phyloP scores from a whole-genome alignment of 2,329 filamentous ascomycete species.

The Penicillium sp. region DNA sequence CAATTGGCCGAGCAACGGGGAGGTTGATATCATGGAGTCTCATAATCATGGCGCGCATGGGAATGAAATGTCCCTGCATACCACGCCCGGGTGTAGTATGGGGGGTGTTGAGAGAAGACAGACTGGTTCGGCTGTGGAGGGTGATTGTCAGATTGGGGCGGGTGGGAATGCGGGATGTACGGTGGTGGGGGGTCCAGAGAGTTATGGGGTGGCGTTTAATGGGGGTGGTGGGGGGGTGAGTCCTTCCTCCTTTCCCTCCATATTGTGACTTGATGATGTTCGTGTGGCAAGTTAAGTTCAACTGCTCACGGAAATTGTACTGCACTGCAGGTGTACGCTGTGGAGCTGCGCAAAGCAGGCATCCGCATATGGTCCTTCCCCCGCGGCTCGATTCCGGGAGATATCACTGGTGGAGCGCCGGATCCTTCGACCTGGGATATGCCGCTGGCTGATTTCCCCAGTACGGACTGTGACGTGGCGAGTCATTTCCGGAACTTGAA shows the following conservation, averaged over 20 bases:
- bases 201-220: conserved; percentile 59
- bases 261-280: no score
- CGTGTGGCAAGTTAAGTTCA: no score
- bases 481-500: conserved; percentile 65
- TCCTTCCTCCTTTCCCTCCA: neutral
- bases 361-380: conserved; percentile 66
- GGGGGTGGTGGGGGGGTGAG: conserved; percentile 54
- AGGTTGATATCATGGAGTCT: conserved; percentile 65
- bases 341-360: conserved; percentile 63
- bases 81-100: conserved; percentile 56
- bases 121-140: conserved; percentile 46
- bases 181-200: conserved; percentile 47
- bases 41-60: conserved; percentile 57
- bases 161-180: conserved; percentile 62
- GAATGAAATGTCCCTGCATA: conserved; percentile 64
- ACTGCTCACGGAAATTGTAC: neutral
- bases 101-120: conserved; percentile 55
- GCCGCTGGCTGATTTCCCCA: conserved; percentile 66
- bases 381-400: conserved; percentile 50
- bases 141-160: conserved; percentile 54
- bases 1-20: conserved; percentile 65
- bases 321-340: conserved; percentile 52
- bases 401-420: conserved; percentile 55
- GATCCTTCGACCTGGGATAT: conserved; percentile 64
- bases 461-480: conserved; percentile 61